Evolutionary conservation across 805 yeast species (phyloP), one percentile per base, ranked within the genome.

Genomic region (Diddensiella santjacobensis): DNA sequence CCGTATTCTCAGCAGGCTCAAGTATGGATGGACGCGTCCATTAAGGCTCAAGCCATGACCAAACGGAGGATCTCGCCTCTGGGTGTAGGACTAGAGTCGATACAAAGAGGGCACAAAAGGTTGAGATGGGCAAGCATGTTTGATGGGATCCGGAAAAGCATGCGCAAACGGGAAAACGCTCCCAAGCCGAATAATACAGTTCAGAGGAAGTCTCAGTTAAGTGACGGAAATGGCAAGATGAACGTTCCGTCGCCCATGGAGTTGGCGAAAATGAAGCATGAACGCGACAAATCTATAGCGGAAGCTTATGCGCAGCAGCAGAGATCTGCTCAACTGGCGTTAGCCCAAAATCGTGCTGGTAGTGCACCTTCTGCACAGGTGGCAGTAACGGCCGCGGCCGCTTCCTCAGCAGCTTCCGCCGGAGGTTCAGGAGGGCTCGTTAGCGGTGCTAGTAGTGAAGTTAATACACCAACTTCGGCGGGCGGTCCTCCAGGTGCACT

Each of bases 121-220:
- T 71, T 91, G 50, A 77, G 98, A 55, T 93, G 97, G 97, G 96
- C 96, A 0, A 85, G 96, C 47, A 85, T 93, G 87, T 87, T 93
- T 71, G 99, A 93, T 63, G 96, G 96, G 1, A 83, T 93, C 70
- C 75, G 96, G 50, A 89, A 89, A 67, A 73, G 84, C 56, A 87
- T 90, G 83, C 80, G 87, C 57, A 90, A 90, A 63, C 75, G 98
- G 40, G 99, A 93, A 64, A 80, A 75, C 57, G 79, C 81, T 3
- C 83, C 84, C 17, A 75, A 77, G 53, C 86, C 85, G 17, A 74
- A 74, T 44, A 69, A 63, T 39, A 57, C 68, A 3, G 59, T 68
- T 63, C 70, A 51, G 61, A 69, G 55, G 71, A 71, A 61, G 69
- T 68, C 53, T n/a, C 61, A 55, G 20, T 42, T 51, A 26, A 36